Evolutionary conservation across 345 rosid species (phyloP), one percentile per base, ranked within the genome.

Genomic region (Bretschneidera sinensis): DNA sequence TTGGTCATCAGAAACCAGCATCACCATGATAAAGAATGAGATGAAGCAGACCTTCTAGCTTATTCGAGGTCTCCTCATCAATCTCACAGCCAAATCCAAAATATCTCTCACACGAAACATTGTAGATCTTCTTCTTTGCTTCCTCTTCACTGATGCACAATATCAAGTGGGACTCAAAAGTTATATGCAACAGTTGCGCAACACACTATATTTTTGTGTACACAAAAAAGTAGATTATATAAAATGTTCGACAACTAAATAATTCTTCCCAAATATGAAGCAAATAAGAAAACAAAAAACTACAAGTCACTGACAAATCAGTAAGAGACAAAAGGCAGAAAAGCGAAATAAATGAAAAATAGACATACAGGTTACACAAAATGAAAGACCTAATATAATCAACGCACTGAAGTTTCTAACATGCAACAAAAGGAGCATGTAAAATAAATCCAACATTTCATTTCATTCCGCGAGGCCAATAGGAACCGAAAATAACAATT

Each of bases 21-120:
- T n/a, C n/a, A n/a, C n/a, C n/a, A n/a, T n/a, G n/a, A n/a, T n/a
- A 48, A 62, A 34, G 11, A 48, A 24, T 6, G 18, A 6, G 20
- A 10, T 58, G 2, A 57, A 57, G 47, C 62, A 43, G 19, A 95
- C 97, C 95, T 82, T 95, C 95, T 0, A 95, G 85, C 85, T 88
- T 88, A 75, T 85, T 81, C 0, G 95, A 82, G 14, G 99, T 95
- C 74, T 91, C 99, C 81, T 91, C 96, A 47, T 88, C 99, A 69
- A 95, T 73, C 81, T 94, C 96, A 60, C 96, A 85, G 9, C 99
- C 99, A 39, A 94, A 94, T 6, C 97, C 99, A 57, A 91, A 76
- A 69, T 94, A 94, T 71, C 96, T 88, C 74, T 90, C 99, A n/a
- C 96, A 95, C 0, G 95, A 95, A 47, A 91, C 96, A 60, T 95